Evolutionary conservation across 2,329 filamentous ascomycete genomes (phyloP), one percentile per base, ranked within the genome.

Genomic region (Xylaria sp.): DNA sequence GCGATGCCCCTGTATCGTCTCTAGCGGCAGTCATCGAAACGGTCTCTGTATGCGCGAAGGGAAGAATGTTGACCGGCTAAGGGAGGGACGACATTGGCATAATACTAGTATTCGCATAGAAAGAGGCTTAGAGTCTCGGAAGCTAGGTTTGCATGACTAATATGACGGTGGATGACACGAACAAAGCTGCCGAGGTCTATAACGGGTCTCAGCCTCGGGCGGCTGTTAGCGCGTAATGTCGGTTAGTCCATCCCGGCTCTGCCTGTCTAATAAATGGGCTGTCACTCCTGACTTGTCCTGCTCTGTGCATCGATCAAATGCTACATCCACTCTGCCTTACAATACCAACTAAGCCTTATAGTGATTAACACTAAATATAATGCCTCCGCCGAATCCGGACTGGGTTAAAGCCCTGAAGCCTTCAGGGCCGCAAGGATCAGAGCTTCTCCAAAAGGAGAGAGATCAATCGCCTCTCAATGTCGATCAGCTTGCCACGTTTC

Each of bases 351-450:
- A 58, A 46, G 23, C 15, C 23, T 28, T n/a, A 10, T 9, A 10
- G 7, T 7, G 20, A 31, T 6, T 28, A 15, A 48, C 10, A 46
- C 13, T 10, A 7, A 36, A 20, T 20, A 18, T 13, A 28, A 58
- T 58, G 56, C 56, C 56, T 58, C 39, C 39, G 20, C 56, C 56
- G 31, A 58, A 58, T 46, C 56, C 56, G 56, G 56, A 58, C 6
- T 58, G 56, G 56, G 56, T 58, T n/a, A 58, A 58, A 46, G 56
- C 56, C 39, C 56, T 58, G 13, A 58, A 46, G 6, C 56, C 56
- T 28, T 58, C 56, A 20, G 56, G 56, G 25, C 56, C 56, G 8
- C 56, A 58, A 31, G 56, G 56, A 58, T 58, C 56, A 13, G 56
- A 58, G 56, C 56, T 58, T 28, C 36, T 58, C 23, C 39, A 58